phyloP scores from a whole-genome alignment of 2,329 filamentous ascomycete species.

The Venturia asperata region DNA sequence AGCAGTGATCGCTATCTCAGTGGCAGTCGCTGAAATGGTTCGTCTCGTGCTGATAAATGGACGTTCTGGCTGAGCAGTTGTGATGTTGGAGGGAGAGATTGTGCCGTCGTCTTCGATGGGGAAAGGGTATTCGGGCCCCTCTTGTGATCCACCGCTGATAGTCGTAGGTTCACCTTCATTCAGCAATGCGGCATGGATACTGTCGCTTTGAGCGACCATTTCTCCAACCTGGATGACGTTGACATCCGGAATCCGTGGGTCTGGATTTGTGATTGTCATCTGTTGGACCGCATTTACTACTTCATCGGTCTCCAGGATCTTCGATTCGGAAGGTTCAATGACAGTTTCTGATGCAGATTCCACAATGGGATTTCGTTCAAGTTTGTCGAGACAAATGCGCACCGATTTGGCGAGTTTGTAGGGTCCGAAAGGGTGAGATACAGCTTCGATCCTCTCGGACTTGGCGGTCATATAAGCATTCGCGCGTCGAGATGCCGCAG shows the following conservation, averaged over 20 bases:
- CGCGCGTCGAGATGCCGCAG: slow-evolving; percentile 27
- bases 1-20: background rate
- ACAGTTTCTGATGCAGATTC: slow-evolving; percentile 1
- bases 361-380: slow-evolving; percentile 2
- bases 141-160: background rate
- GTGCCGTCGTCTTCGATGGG: slow-evolving; percentile 14
- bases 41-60: background rate
- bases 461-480: slow-evolving; percentile 20
- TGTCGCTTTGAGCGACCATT: slow-evolving; percentile 23
- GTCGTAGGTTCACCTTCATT: slow-evolving; percentile 17
- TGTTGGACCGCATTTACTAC: slow-evolving; percentile 19
- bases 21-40: slow-evolving; percentile 10
- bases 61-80: background rate
- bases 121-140: slow-evolving; percentile 16
- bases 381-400: slow-evolving; percentile 26
- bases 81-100: slow-evolving; percentile 14
- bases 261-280: slow-evolving; percentile 20
- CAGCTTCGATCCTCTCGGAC: slow-evolving; percentile 29
- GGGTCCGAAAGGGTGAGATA: slow-evolving; percentile 35
- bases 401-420: slow-evolving; percentile 35
- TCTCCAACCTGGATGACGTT: slow-evolving; percentile 21
- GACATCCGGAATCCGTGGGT: slow-evolving; percentile 20
- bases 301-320: background rate
- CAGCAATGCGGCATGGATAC: slow-evolving; percentile 23
- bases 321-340: background rate